Conservation (phyloP, 2,329 filamentous ascomycete species). For the Xylariaceae sp. region DNA sequence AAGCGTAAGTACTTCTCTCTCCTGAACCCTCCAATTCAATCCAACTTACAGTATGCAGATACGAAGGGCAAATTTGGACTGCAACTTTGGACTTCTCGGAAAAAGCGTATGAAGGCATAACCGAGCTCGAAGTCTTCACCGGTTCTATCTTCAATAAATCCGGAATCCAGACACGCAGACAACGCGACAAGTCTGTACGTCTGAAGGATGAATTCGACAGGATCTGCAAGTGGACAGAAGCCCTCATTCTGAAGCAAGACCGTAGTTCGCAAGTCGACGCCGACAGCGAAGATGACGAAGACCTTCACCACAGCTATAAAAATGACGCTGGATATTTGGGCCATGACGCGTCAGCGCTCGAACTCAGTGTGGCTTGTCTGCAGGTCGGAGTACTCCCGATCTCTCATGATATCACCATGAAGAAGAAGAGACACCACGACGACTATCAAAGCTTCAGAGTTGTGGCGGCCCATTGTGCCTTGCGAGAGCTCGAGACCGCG, state of each 20-base stretch:
- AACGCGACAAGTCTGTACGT: conserved; percentile 48
- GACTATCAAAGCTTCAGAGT: conserved; percentile 27
- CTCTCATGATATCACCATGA: not conserved
- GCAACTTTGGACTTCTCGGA: conserved; percentile 42
- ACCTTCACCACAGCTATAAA: conserved; percentile 1
- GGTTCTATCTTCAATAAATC: conserved; percentile 50
- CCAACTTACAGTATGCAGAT: conserved; percentile 28
- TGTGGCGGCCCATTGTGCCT: conserved; percentile 25
- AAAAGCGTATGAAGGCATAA: conserved; percentile 38
- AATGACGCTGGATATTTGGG: not conserved
- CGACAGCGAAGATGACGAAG: conserved; percentile 6
- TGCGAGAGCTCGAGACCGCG: conserved; percentile 25
- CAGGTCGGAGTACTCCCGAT: conserved; percentile 11
- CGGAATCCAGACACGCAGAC: conserved; percentile 44
- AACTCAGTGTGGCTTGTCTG: conserved; percentile 27
- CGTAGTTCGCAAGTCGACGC: conserved; percentile 3
- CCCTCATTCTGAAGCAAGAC: conserved; percentile 29
- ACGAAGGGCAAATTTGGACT: conserved; percentile 38
- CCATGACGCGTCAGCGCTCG: conserved; percentile 14
- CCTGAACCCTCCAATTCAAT: not conserved
- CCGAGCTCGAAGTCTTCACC: conserved; percentile 51
- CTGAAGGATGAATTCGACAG: conserved; percentile 49
- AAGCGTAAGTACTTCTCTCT: conserved; percentile 34
- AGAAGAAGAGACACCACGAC: conserved; percentile 5
- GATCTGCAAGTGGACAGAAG: conserved; percentile 37